Evolutionary conservation across 371 early-diverging fungal genomes (phyloP).

Genomic region (Rhizopus stolonifer): DNA sequence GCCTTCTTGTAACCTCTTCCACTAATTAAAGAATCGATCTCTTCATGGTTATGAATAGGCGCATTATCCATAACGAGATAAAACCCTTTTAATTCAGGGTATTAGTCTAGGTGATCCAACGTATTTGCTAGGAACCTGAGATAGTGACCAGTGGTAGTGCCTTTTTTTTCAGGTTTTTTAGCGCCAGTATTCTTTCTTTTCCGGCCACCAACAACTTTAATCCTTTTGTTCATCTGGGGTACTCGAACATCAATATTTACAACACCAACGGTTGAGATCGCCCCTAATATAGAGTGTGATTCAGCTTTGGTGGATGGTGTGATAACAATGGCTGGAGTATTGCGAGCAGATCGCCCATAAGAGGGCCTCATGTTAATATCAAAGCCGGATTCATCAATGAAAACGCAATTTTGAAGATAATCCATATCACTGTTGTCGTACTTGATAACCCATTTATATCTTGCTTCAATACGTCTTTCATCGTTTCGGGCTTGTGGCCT

Average conservation of each 20-base stretch:
- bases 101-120: conserved; percentile 15
- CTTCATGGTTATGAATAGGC: background rate
- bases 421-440: conserved; percentile 6
- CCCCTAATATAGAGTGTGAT: no score
- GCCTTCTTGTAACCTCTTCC: no score
- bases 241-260: no score
- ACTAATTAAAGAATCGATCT: background rate
- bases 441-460: conserved; percentile 10
- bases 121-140: conserved; percentile 16
- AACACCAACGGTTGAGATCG: no score
- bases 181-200: background rate
- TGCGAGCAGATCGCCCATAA: background rate
- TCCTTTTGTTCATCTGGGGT: no score
- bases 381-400: no score
- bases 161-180: conserved; percentile 19
- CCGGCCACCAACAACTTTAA: no score
- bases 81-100: conserved; percentile 5
- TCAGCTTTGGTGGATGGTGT: background rate
- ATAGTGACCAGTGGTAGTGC: conserved; percentile 15
- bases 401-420: conserved; percentile 10
- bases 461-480: conserved; percentile 1
- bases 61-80: background rate
- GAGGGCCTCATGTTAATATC: background rate
- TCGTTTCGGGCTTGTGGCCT: conserved; percentile 5
- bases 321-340: background rate